These are phyloP conservation scores for Pseudogymnoascus sp. DNA, from an alignment of 2,329 filamentous ascomycete species.

Conservation along the genomic window DNA sequence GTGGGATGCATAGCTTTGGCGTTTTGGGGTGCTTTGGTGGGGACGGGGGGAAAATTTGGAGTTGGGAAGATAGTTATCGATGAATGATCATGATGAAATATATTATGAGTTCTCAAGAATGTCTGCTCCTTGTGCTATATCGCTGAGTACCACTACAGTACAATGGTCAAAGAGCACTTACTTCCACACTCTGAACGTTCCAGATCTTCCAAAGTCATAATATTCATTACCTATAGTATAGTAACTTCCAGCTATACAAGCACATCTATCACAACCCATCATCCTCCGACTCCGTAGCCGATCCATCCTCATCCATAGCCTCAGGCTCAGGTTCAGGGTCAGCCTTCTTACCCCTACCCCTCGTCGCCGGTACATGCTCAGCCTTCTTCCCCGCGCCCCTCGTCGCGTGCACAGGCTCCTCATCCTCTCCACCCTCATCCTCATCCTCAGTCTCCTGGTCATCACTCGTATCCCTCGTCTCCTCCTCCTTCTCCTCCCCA, in stretches of 20 bases:
- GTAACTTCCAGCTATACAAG: not conserved
- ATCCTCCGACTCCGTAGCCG: slow-evolving; percentile 27
- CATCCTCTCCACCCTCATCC: not conserved
- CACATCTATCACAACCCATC: slow-evolving; percentile 22
- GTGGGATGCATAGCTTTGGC: not conserved
- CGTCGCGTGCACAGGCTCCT: not conserved
- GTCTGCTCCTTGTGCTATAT: not conserved
- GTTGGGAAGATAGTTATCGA: not conserved
- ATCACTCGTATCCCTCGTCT: slow-evolving; percentile 16
- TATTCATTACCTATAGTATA: not conserved
- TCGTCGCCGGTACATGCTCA: not conserved
- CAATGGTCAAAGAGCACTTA: not conserved
- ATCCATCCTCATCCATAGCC: slow-evolving; percentile 16
- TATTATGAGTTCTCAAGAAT: not conserved
- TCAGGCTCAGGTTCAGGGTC: not conserved
- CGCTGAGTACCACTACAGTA: not conserved
- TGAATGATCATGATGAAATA: not conserved
- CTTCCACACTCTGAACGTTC: not conserved
- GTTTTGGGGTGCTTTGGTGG: not conserved
- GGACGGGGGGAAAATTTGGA: not conserved
- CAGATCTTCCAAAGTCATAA: not conserved
- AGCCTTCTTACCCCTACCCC: not conserved
- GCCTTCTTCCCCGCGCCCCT: not conserved
- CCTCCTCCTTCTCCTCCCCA: slow-evolving; percentile 15
- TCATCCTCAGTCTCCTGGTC: slow-evolving; percentile 13